Conservation (phyloP, 164 flowering plant genomes). For the Magnolia changhungtana region DNA sequence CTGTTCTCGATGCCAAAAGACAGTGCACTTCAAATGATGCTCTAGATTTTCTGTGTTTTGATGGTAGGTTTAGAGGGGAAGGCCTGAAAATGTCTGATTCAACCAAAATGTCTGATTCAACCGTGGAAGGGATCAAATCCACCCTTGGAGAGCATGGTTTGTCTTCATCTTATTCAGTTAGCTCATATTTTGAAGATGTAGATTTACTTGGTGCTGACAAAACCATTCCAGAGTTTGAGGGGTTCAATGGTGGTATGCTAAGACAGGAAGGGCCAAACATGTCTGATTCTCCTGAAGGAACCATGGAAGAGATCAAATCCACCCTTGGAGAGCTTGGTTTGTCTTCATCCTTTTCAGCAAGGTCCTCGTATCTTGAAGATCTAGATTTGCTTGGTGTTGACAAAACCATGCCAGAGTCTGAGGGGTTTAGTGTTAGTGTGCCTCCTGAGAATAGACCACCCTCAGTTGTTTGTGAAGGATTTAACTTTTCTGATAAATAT, state of each 20-base stretch:
- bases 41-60: constrained; percentile 11
- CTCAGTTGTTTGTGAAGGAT: constrained; percentile 18
- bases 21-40: constrained; percentile 10
- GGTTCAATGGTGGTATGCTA: constrained; percentile 32
- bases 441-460: constrained; percentile 27
- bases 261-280: constrained; percentile 17
- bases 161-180: constrained; percentile 23
- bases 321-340: constrained; percentile 14
- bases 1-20: constrained; percentile 11
- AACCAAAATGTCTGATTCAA: constrained; percentile 10
- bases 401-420: constrained; percentile 51
- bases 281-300: constrained; percentile 17
- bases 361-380: constrained; percentile 10
- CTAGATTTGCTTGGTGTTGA: constrained; percentile 27
- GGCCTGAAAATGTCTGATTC: constrained; percentile 15
- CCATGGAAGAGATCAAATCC: constrained; percentile 19
- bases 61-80: constrained; percentile 13
- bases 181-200: constrained; percentile 13
- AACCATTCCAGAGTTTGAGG: constrained; percentile 54
- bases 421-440: constrained; percentile 45
- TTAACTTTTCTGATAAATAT: constrained; percentile 27
- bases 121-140: constrained; percentile 18
- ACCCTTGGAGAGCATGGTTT: constrained; percentile 14
- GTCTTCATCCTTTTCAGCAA: constrained; percentile 23
- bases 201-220: constrained; percentile 32